Evolutionary conservation across 768 basidiomycete species (phyloP).

Genomic region (Boletus subparvulus): DNA sequence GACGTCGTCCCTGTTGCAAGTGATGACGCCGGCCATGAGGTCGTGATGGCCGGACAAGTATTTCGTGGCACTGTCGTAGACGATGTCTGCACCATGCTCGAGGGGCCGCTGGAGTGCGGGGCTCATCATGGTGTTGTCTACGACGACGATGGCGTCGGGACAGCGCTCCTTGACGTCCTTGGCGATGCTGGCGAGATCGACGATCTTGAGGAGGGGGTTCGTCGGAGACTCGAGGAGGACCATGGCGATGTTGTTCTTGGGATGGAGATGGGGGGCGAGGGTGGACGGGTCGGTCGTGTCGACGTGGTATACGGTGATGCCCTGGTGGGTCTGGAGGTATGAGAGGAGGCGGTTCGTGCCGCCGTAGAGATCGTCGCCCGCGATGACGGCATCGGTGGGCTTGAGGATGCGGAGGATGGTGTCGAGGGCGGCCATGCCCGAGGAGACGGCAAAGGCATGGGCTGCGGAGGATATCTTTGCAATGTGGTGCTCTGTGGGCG

Average conservation of each 20-base stretch:
- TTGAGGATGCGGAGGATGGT: conserved; percentile 91
- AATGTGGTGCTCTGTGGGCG: conserved; percentile 81
- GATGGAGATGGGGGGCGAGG: conserved; percentile 61
- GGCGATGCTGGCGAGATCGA: conserved; percentile 82
- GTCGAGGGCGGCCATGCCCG: conserved; percentile 98
- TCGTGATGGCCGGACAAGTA: conserved; percentile 98
- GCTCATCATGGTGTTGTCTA: conserved; percentile 99
- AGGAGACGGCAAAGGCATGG: conserved; percentile 90
- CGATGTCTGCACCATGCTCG: conserved; percentile 94
- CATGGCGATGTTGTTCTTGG: conserved; percentile 78
- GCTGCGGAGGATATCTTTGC: conserved; percentile 93
- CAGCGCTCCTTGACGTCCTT: conserved; percentile 80
- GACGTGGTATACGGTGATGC: conserved; percentile 88
- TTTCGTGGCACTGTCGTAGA: conserved; percentile 97
- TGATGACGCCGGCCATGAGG: conserved; percentile 96
- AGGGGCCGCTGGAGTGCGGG: conserved; percentile 95
- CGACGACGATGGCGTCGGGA: conserved; percentile 79
- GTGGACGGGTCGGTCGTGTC: conserved; percentile 79
- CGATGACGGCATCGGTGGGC: conserved; percentile 93
- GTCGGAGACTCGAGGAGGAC: conserved; percentile 97
- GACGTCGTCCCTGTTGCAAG: conserved; percentile 87
- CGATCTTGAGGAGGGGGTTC: conserved; percentile 94
- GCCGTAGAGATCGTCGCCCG: conserved; percentile 96
- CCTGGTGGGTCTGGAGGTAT: conserved; percentile 84
- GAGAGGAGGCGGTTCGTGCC: conserved; percentile 94